A percentile compares a stretch with the other conserved stretches of the same genome.
Conservation (phyloP, 1,284 basidiomycete genomes). For the Ustilago shanxiensis region DNA sequence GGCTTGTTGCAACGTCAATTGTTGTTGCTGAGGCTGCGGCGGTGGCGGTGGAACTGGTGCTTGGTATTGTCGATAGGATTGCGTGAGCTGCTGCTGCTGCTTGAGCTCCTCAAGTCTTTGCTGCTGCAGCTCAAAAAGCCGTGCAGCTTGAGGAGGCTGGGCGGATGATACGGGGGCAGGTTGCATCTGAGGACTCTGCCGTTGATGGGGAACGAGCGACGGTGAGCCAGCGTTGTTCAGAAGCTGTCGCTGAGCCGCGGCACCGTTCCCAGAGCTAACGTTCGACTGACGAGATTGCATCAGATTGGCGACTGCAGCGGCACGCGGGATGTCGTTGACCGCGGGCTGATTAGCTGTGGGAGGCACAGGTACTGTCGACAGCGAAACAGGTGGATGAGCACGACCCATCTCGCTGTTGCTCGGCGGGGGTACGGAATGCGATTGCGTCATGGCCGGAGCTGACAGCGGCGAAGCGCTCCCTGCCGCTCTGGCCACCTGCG, state of each 20-base stretch:
- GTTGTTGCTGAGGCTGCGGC: conserved; percentile 1
- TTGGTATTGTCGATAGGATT: not conserved
- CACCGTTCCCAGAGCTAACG: not conserved
- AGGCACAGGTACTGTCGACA: not conserved
- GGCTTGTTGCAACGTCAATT: conserved; percentile 8
- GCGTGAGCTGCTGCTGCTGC: not conserved
- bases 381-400: not conserved
- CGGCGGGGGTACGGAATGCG: not conserved
- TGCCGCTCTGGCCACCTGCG: not conserved
- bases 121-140: not conserved
- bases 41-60: too few relatives aligned
- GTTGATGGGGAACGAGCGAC: not conserved
- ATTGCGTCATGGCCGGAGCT: conserved; percentile 8
- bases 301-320: not conserved
- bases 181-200: conserved; percentile 1
- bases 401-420: not conserved
- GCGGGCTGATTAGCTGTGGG: not conserved
- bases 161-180: not conserved
- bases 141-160: not conserved
- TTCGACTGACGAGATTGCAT: not conserved
- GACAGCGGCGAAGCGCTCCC: not conserved
- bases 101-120: not conserved
- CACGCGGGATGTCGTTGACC: not conserved
- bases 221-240: not conserved
- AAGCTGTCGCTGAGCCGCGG: conserved; percentile 4